phyloP scores from a whole-genome alignment of 352 stramenopile genomes.

The Saprolegnia diclina region DNA sequence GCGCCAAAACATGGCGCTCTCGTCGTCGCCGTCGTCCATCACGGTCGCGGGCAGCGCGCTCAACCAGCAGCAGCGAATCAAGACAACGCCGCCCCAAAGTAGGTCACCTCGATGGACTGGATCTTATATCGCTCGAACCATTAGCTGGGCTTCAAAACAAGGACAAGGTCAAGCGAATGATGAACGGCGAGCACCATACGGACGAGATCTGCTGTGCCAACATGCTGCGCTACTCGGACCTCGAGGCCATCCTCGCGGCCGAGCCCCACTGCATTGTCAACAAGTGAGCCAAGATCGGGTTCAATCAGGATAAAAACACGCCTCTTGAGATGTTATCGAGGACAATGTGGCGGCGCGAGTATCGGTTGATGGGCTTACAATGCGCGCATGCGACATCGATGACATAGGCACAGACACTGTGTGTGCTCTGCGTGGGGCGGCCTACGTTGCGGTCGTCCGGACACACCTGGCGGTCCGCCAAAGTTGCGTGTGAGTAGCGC shows the following conservation, averaged over 20 bases:
- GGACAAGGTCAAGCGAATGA: slow-evolving; percentile 71
- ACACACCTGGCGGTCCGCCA: too few relatives aligned
- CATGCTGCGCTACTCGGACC: slow-evolving; percentile 61
- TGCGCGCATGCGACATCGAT: too few relatives aligned
- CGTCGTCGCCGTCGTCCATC: slow-evolving; percentile 25
- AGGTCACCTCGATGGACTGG: not conserved
- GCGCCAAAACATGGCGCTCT: not conserved
- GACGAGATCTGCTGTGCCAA: slow-evolving; percentile 77
- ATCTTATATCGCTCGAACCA: not conserved
- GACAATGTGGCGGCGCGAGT: too few relatives aligned
- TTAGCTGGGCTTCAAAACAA: slow-evolving; percentile 28
- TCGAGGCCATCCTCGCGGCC: slow-evolving; percentile 56
- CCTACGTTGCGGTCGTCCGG: too few relatives aligned
- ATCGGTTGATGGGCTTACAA: too few relatives aligned
- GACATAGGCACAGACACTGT: too few relatives aligned
- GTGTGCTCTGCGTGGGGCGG: too few relatives aligned
- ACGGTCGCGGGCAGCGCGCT: not conserved
- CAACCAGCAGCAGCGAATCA: not conserved
- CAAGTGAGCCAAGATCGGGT: slow-evolving; percentile 38
- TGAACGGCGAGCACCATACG: slow-evolving; percentile 77
- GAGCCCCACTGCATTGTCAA: slow-evolving; percentile 70
- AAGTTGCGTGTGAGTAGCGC: too few relatives aligned
- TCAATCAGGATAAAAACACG: slow-evolving; percentile 1
- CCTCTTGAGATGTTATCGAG: not conserved
- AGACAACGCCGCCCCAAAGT: slow-evolving; percentile 13